Evolutionary conservation across 106 monocot genomes (phyloP).

Genomic region (Agapanthus africanus): DNA sequence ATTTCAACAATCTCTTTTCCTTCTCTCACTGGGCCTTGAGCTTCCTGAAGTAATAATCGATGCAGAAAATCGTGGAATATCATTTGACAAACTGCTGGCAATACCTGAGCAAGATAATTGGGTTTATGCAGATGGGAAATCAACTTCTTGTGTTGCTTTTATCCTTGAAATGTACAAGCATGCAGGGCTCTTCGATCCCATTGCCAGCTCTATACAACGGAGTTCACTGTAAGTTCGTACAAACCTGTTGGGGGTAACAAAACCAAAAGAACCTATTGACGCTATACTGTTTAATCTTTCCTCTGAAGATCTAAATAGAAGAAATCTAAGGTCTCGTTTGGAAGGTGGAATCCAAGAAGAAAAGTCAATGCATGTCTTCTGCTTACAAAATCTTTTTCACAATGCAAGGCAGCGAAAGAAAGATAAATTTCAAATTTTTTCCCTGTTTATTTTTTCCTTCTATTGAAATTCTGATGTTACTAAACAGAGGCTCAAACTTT

Average conservation of each 20-base stretch:
- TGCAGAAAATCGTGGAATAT: constrained; percentile 58
- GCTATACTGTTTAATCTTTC: neutral
- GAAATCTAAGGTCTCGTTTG: neutral
- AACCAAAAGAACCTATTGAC: neutral
- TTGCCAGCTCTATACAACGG: constrained; percentile 68
- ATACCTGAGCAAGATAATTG: constrained; percentile 89
- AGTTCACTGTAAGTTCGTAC: constrained; percentile 75
- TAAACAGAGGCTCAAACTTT: neutral
- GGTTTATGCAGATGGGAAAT: constrained; percentile 79
- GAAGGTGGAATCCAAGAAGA: neutral
- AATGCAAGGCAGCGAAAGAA: neutral
- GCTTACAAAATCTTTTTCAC: neutral
- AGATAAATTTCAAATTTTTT: neutral
- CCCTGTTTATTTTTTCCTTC: neutral
- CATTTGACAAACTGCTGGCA: constrained; percentile 76
- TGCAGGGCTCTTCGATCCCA: constrained; percentile 75
- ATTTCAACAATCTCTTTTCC: too few relatives aligned
- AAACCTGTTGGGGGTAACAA: neutral
- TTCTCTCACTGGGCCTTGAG: constrained; percentile 52
- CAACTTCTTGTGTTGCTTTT: constrained; percentile 87
- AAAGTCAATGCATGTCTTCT: neutral
- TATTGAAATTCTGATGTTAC: neutral
- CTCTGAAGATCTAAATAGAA: neutral
- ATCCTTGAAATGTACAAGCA: constrained; percentile 92
- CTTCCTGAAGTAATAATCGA: constrained; percentile 78